Evolutionary conservation across 2,329 filamentous ascomycete species (phyloP).

Genomic region (Pyricularia grisea): DNA sequence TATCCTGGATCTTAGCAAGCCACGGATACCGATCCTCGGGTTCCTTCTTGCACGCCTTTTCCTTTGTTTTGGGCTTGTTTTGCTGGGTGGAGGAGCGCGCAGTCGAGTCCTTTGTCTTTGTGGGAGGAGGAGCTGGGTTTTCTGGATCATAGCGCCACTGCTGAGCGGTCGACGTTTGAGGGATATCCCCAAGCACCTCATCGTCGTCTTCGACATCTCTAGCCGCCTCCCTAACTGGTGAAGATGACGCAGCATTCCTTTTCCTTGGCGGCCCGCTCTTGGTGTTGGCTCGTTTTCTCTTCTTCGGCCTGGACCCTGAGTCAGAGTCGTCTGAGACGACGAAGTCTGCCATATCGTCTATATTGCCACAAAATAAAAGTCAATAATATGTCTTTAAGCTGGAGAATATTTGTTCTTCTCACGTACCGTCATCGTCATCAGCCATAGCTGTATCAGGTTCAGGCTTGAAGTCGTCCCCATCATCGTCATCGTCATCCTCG

Average conservation of each 20-base stretch:
- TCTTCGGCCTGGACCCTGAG: constrained; percentile 52
- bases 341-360: constrained; percentile 75
- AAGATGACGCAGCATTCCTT: constrained; percentile 44
- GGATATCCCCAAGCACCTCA: constrained; percentile 43
- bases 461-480: constrained; percentile 51
- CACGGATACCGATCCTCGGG: constrained; percentile 83
- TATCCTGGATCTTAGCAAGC: constrained; percentile 79
- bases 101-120: constrained; percentile 11
- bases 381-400: constrained; percentile 53
- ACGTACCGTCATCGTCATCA: constrained; percentile 52
- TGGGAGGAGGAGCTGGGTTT: constrained; percentile 25
- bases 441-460: constrained; percentile 36
- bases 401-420: too few species aligned
- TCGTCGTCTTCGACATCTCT: constrained; percentile 42
- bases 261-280: constrained; percentile 48
- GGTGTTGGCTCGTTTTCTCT: constrained; percentile 58
- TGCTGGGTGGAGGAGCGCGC: constrained; percentile 29
- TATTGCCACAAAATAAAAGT: constrained; percentile 73
- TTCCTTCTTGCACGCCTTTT: constrained; percentile 41
- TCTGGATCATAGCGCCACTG: constrained; percentile 66
- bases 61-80: constrained; percentile 56
- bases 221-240: constrained; percentile 14
- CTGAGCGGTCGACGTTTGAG: constrained; percentile 62
- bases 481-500: constrained; percentile 61
- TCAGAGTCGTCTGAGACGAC: constrained; percentile 82